Conservation (phyloP, 345 rosid species). For the Brassica juncea region DNA sequence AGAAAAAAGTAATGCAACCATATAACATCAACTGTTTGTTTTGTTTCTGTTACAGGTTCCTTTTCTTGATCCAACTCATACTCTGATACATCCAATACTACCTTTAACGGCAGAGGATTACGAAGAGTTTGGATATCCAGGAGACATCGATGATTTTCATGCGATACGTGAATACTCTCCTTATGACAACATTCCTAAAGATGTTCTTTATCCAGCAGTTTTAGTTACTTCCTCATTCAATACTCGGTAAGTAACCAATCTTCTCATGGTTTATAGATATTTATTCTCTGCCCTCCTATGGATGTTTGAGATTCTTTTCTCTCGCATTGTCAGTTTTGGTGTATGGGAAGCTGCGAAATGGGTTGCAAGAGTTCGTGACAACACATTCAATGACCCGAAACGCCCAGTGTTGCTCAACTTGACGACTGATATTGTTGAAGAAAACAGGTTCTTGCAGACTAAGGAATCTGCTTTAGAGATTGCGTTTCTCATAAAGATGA, state of each 20-base stretch:
- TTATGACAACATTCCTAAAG: constrained; percentile 79
- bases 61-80: constrained; percentile 77
- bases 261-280: constrained; percentile 4
- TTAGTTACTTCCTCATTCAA: constrained; percentile 80
- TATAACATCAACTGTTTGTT: neutral
- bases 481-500: constrained; percentile 70
- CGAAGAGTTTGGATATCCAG: constrained; percentile 93
- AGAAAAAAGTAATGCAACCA: neutral
- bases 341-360: constrained; percentile 97
- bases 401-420: constrained; percentile 75
- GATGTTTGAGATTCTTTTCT: constrained; percentile 12
- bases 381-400: constrained; percentile 60
- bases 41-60: constrained; percentile 63
- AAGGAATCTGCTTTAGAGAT: constrained; percentile 78
- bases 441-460: constrained; percentile 73
- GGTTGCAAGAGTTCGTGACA: constrained; percentile 80
- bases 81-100: constrained; percentile 76
- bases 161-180: constrained; percentile 79
- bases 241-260: constrained; percentile 54
- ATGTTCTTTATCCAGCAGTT: constrained; percentile 74
- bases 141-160: constrained; percentile 70
- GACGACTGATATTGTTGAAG: constrained; percentile 80
- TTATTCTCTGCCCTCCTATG: neutral
- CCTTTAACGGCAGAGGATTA: constrained; percentile 77
- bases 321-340: constrained; percentile 63